phyloP scores from a whole-genome alignment of 148 eudicot species.

The Bassia scoparia region DNA sequence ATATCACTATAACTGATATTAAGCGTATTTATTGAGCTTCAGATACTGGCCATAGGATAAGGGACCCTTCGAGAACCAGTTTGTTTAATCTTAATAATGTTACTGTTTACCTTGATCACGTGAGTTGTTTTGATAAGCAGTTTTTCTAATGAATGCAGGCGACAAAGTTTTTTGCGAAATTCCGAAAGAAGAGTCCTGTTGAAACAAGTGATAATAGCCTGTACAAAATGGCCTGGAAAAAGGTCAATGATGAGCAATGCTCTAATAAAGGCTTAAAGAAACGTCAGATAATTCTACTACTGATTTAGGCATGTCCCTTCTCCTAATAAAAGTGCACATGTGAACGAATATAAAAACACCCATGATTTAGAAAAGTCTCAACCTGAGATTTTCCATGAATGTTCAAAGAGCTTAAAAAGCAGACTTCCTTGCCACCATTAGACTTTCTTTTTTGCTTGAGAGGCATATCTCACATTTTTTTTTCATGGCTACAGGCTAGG shows the following conservation, averaged over 20 bases:
- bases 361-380: constrained; percentile 15
- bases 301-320: constrained; percentile 21
- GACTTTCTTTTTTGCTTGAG: background rate
- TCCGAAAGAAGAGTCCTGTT: constrained; percentile 35
- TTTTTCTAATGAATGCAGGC: constrained; percentile 44
- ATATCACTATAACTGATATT: too few relatives aligned
- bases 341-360: constrained; percentile 14
- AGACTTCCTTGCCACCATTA: constrained; percentile 22
- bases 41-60: background rate
- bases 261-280: constrained; percentile 23
- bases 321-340: constrained; percentile 25
- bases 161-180: constrained; percentile 47
- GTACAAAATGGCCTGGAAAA: constrained; percentile 30
- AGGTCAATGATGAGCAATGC: constrained; percentile 20
- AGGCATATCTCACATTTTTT: background rate
- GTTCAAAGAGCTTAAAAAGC: constrained; percentile 17
- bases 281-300: constrained; percentile 10
- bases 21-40: background rate
- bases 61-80: background rate
- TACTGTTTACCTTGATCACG: background rate
- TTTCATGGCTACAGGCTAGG: constrained; percentile 51
- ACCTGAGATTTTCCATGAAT: constrained; percentile 24
- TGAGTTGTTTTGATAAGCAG: background rate
- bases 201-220: constrained; percentile 31
- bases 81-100: background rate